A percentile compares a stretch with the other conserved stretches of the same genome.
These are phyloP conservation scores for Pythium aristosporum DNA, from an alignment of 352 stramenopile species.

Conservation along the genomic window DNA sequence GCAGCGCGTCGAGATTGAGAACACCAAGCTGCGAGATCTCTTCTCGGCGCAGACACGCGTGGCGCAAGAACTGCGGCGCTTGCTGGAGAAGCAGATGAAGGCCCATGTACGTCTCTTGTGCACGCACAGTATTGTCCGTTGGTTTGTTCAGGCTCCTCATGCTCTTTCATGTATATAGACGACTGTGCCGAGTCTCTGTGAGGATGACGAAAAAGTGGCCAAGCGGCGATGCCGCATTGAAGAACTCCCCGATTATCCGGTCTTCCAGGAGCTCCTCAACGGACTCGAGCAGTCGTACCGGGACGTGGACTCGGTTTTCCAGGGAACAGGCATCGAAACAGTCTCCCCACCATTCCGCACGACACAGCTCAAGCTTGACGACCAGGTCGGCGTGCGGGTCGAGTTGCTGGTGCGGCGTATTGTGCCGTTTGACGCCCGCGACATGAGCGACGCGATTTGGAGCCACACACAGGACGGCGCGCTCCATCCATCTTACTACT, in stretches of 20 bases:
- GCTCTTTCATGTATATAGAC: not conserved
- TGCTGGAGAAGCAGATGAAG: constrained; percentile 22
- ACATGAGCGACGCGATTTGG: constrained; percentile 29
- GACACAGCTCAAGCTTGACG: constrained; percentile 22
- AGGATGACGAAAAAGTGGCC: not conserved
- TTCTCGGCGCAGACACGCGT: constrained; percentile 36
- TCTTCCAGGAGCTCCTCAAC: constrained; percentile 10
- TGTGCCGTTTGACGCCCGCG: constrained; percentile 35
- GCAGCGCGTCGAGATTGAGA: constrained; percentile 31
- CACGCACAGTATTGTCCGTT: not conserved
- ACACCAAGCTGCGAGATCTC: constrained; percentile 25
- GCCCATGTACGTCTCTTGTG: constrained; percentile 7
- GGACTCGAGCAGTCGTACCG: constrained; percentile 11
- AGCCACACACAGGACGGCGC: constrained; percentile 10
- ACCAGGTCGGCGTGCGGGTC: constrained; percentile 32
- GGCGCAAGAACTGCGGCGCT: constrained; percentile 25
- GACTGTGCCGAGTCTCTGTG: constrained; percentile 13
- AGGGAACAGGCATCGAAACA: constrained; percentile 16
- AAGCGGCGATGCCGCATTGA: constrained; percentile 11
- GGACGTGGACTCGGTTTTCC: constrained; percentile 7
- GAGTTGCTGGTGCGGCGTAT: constrained; percentile 34
- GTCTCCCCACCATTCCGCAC: constrained; percentile 21
- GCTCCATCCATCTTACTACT: constrained; percentile 25
- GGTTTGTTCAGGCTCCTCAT: not conserved
- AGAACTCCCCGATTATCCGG: constrained; percentile 17